Conservation (phyloP, 495 filamentous ascomycete genomes). For the Penicillium antarcticum region DNA sequence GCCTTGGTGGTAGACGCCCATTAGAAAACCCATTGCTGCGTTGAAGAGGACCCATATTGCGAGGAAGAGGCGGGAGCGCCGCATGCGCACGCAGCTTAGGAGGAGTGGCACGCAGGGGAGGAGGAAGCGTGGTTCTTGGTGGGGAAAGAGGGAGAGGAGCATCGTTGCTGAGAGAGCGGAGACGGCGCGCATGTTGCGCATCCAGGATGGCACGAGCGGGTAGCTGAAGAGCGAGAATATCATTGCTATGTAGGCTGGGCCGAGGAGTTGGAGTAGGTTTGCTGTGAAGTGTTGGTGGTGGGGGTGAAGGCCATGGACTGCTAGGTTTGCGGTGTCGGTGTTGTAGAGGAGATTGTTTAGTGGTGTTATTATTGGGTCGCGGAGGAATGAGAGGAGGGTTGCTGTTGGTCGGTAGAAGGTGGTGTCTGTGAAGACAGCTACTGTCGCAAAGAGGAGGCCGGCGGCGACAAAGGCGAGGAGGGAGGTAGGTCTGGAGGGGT, state of each 20-base stretch:
- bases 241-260: conserved; percentile 76
- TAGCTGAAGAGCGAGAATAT: conserved; percentile 52
- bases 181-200: conserved; percentile 51
- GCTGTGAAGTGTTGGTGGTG: conserved; percentile 83
- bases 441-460: conserved; percentile 57
- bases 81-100: conserved; percentile 74
- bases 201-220: conserved; percentile 39
- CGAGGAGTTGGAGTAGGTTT: conserved; percentile 86
- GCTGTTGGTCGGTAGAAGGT: conserved; percentile 67
- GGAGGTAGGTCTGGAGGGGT: conserved; percentile 57
- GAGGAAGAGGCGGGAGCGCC: conserved; percentile 60
- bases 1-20: conserved; percentile 93
- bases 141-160: conserved; percentile 79
- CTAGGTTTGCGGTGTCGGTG: conserved; percentile 68
- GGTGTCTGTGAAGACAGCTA: conserved; percentile 81
- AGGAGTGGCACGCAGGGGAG: conserved; percentile 86
- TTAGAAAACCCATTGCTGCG: conserved; percentile 67
- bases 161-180: conserved; percentile 80
- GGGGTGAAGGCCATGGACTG: conserved; percentile 87
- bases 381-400: conserved; percentile 47
- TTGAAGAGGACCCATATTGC: conserved; percentile 83
- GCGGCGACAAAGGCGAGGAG: conserved; percentile 59
- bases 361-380: conserved; percentile 76
- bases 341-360: conserved; percentile 93
- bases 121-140: conserved; percentile 94